These are phyloP conservation scores for Pseudocercospora macadamiae DNA, from an alignment of 2,329 filamentous ascomycete species.

Conservation along the genomic window DNA sequence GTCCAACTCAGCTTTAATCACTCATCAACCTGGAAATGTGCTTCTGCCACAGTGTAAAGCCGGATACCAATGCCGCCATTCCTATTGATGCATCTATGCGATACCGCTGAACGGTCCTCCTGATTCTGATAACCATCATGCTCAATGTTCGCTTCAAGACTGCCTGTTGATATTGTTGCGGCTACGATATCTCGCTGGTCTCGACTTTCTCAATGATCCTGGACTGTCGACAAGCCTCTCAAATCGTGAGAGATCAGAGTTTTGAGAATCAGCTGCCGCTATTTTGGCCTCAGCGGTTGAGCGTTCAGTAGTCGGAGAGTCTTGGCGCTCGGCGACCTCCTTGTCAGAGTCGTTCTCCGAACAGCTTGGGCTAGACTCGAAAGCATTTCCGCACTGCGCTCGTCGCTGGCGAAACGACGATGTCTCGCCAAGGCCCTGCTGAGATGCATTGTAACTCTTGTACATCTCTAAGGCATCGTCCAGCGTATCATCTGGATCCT, in stretches of 20 bases:
- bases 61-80: neutral
- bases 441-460: slow-evolving; percentile 18
- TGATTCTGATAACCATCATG: too few species aligned
- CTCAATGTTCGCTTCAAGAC: too few species aligned
- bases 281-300: too few species aligned
- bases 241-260: neutral
- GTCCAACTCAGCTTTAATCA: slow-evolving; percentile 2
- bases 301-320: too few species aligned
- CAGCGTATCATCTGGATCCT: slow-evolving; percentile 3
- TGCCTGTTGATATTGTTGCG: too few species aligned
- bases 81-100: too few species aligned
- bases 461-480: slow-evolving; percentile 20
- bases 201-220: slow-evolving; percentile 1
- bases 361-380: neutral
- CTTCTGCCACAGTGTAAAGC: neutral
- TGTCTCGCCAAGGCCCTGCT: neutral
- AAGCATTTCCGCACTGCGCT: neutral
- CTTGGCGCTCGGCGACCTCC: too few species aligned
- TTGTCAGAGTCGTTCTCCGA: slow-evolving; percentile 2
- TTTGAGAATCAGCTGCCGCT: too few species aligned
- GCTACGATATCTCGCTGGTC: neutral
- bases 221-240: slow-evolving; percentile 1
- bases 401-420: neutral
- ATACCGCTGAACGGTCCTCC: too few species aligned
- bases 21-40: neutral